Conservation (phyloP, 352 stramenopile genomes). For the Phytophthora uliginosa region DNA sequence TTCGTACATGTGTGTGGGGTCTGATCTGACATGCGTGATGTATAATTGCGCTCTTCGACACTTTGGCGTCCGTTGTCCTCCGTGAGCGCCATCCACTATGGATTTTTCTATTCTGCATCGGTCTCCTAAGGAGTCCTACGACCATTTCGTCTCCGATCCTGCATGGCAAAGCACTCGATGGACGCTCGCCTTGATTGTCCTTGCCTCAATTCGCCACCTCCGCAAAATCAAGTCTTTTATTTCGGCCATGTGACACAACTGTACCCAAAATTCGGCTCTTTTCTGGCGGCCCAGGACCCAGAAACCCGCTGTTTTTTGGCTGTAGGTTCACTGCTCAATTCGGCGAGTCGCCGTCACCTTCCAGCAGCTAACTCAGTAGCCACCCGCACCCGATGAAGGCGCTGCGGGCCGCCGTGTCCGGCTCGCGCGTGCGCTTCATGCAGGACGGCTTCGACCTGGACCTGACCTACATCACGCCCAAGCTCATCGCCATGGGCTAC, state of each 20-base stretch:
- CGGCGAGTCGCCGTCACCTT: neutral
- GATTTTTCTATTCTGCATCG: neutral
- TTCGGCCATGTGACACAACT: conserved; percentile 22
- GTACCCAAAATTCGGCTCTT: conserved; percentile 10
- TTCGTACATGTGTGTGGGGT: too few species aligned
- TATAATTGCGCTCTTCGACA: too few species aligned
- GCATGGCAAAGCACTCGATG: neutral
- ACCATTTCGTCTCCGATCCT: too few species aligned
- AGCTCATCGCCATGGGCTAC: conserved; percentile 88
- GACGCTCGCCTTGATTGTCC: neutral
- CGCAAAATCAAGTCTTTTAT: neutral
- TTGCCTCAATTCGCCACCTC: neutral
- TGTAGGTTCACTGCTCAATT: conserved; percentile 25
- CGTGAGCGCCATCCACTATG: neutral
- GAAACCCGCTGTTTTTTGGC: neutral
- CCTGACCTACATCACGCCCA: conserved; percentile 88
- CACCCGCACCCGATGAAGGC: conserved; percentile 65
- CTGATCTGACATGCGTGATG: too few species aligned
- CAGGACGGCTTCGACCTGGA: conserved; percentile 88
- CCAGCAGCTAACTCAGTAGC: neutral
- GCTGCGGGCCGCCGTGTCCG: conserved; percentile 79
- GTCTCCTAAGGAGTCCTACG: neutral
- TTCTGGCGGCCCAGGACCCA: neutral
- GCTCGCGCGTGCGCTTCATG: conserved; percentile 86
- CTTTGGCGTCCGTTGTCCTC: too few species aligned